Conservation (phyloP, 2,329 filamentous ascomycete genomes). For the Aspergillus aculeatus region DNA sequence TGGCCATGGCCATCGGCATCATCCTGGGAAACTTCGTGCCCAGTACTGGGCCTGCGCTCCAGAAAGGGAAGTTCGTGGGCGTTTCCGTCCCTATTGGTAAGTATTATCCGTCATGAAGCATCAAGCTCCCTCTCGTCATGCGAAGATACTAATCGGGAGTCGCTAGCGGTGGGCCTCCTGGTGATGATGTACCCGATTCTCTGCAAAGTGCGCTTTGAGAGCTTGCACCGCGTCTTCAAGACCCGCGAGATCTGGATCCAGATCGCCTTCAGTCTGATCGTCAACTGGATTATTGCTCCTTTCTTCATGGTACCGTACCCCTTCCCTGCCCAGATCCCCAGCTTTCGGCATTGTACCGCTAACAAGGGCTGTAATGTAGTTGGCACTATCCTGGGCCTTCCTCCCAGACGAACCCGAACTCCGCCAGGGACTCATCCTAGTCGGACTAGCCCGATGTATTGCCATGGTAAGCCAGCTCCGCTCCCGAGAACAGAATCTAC, state of each 20-base stretch:
- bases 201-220: constrained; percentile 80
- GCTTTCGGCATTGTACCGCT: too few relatives aligned
- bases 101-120: too few relatives aligned
- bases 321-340: background rate
- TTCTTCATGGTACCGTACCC: constrained; percentile 67
- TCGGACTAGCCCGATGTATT: constrained; percentile 81
- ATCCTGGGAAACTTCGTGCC: constrained; percentile 73
- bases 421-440: constrained; percentile 70
- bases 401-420: constrained; percentile 51
- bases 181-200: constrained; percentile 96
- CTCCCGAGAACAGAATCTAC: too few relatives aligned
- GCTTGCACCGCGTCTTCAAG: constrained; percentile 64
- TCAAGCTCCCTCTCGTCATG: too few relatives aligned
- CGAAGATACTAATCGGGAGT: background rate
- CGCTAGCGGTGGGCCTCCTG: constrained; percentile 69
- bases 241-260: constrained; percentile 70
- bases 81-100: constrained; percentile 66
- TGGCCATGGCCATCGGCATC: constrained; percentile 74
- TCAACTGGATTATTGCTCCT: constrained; percentile 83
- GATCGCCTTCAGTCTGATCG: constrained; percentile 68
- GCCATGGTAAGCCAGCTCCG: constrained; percentile 64
- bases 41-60: constrained; percentile 57
- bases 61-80: constrained; percentile 69
- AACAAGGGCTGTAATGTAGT: constrained; percentile 37
- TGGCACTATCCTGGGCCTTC: constrained; percentile 52